These are phyloP conservation scores for Xylaria palmicola DNA, from an alignment of 495 filamentous ascomycete genomes.

Conservation along the genomic window DNA sequence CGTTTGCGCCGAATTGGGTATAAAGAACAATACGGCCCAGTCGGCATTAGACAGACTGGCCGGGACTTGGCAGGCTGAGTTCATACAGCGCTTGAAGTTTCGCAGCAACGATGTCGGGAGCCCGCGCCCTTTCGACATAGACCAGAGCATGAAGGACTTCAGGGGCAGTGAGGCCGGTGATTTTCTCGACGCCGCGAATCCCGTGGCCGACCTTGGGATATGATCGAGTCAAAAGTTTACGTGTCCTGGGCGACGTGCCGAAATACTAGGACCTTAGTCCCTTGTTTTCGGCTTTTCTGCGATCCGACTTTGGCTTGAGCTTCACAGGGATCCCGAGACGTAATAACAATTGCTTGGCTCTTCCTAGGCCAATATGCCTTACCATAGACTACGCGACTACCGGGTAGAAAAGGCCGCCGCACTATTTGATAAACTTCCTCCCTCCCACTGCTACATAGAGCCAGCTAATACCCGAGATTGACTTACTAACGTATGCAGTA, in stretches of 20 bases:
- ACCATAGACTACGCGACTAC: conserved; percentile 1
- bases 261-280: not conserved
- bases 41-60: conserved; percentile 6
- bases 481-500: not conserved
- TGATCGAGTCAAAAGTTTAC: not conserved
- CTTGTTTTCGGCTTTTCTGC: not conserved
- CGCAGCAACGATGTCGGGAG: not conserved
- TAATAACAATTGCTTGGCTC: not conserved
- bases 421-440: not conserved
- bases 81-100: conserved; percentile 10
- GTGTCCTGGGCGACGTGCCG: not conserved
- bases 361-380: not conserved
- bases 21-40: not conserved
- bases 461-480: not conserved
- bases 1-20: conserved; percentile 41
- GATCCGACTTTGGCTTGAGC: not conserved
- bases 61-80: conserved; percentile 19
- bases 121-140: not conserved
- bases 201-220: not conserved
- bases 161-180: not conserved
- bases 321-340: not conserved
- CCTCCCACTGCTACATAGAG: not conserved
- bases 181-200: not conserved
- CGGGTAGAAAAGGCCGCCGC: not conserved
- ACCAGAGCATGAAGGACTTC: not conserved